Percentiles rank a stretch among this genome's conserved stretches.
phyloP scores from a whole-genome alignment of 2,329 filamentous ascomycete species.

The Exophiala aquamarina region DNA sequence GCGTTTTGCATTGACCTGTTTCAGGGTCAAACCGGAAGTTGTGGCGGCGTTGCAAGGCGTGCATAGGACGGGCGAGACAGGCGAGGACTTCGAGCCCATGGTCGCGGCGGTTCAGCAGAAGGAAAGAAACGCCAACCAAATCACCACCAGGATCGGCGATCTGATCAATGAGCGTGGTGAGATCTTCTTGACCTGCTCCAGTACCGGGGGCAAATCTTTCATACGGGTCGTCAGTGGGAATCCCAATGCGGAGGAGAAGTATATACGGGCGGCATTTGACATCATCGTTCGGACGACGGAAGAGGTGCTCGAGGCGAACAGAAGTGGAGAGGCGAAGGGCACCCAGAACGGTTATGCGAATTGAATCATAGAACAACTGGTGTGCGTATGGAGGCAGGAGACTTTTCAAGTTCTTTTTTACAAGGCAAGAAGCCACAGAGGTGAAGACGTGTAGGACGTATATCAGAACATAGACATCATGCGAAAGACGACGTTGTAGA shows the following conservation, averaged over 20 bases:
- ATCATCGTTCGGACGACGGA: constrained; percentile 67
- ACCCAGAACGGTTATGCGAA: constrained; percentile 8
- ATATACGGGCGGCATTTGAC: constrained; percentile 72
- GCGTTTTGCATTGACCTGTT: constrained; percentile 75
- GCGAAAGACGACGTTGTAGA: no score
- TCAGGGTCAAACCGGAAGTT: constrained; percentile 58
- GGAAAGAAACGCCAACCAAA: constrained; percentile 60
- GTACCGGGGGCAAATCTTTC: constrained; percentile 70
- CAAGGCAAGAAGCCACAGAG: no score
- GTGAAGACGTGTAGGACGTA: no score
- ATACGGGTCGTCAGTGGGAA: constrained; percentile 81
- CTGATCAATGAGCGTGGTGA: constrained; percentile 70
- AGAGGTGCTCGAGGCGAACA: constrained; percentile 42
- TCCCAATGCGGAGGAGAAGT: constrained; percentile 67
- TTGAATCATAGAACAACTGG: constrained; percentile 4
- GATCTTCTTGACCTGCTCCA: constrained; percentile 78
- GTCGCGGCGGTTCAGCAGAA: constrained; percentile 38
- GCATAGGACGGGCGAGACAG: constrained; percentile 27
- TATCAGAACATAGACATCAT: no score
- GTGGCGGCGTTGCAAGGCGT: background rate
- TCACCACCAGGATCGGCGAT: constrained; percentile 76
- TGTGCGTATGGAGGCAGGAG: no score
- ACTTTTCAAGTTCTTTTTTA: no score
- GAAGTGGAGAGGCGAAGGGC: constrained; percentile 1
- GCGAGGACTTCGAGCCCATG: constrained; percentile 29